Base-by-base conservation (phyloP, 2,329 filamentous ascomycete species). In the Zymoseptoria ardabiliae region DNA sequence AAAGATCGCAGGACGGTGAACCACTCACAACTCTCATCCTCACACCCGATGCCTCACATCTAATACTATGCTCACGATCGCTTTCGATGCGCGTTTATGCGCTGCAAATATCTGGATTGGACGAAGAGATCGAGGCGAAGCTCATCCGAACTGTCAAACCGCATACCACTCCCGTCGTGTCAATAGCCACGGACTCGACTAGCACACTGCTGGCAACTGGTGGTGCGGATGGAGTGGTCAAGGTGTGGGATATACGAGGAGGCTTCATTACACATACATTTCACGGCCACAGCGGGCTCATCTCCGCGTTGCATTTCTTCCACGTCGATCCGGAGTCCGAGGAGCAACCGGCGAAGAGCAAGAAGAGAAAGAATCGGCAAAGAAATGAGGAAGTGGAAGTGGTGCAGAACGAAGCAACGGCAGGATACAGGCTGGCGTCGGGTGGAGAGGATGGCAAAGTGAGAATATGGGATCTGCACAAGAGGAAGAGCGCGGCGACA, bases 181-280 rank as follows among this genome's bases (percentile, higher is more conserved):
- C 93, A 8, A 80, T 93, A 13, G 86, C 90, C 1, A 85, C 94
- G 62, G 94, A 99, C 73, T 82, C 85, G 57, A 96, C 92, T 1
- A 89, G 92, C 69, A 96, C 93, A 1, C 79, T 99, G 11, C 81
- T 99, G 50, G 94, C 92, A 17, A 97, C 93, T 17, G 94, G 95
- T 63, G 90, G 90, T 54, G 92, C 94, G 3, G 94, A 99, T 71
- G 94, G 94, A 22, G 85, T 89, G 0, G 90, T 97, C 68, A 99
- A 99, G 74, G 87, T 99, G 56, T 99, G 93, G 93, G 94, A 99
- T 75, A 91, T 99, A 61, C 81, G 82, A 54, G 90, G 87, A 51
- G 94, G 94, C 21, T 97, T 89, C 74, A 86, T 91, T 30, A 99
- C 95, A 25, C 94, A 99, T 75, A 96, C 91, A 0, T 96, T 99